A percentile compares a stretch with the other conserved stretches of the same genome.
These are phyloP conservation scores for Leptographium flavum DNA, from an alignment of 2,329 filamentous ascomycete genomes.

Conservation along the genomic window DNA sequence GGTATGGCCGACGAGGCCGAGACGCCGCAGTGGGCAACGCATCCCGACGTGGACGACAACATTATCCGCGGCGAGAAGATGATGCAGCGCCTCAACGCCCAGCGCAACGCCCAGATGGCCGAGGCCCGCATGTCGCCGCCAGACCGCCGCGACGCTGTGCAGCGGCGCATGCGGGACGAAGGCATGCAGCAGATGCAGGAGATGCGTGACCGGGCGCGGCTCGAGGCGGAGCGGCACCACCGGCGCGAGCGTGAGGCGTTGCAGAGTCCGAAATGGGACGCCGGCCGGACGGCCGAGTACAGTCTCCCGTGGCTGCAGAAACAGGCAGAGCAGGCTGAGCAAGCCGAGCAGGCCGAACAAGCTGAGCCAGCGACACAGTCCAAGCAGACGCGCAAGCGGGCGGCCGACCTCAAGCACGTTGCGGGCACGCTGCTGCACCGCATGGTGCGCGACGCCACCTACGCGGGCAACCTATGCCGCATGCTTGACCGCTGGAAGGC, in stretches of 20 bases:
- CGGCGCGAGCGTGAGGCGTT: conserved; percentile 33
- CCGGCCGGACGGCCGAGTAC: conserved; percentile 29
- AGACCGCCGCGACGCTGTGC: conserved; percentile 25
- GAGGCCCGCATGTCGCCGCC: conserved; percentile 29
- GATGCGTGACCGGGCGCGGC: conserved; percentile 26
- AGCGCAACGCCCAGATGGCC: conserved; percentile 24
- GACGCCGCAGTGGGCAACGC: conserved; percentile 41
- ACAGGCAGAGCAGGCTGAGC: not conserved
- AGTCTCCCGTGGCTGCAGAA: conserved; percentile 28
- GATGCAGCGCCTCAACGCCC: conserved; percentile 23
- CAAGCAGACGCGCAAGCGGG: not conserved
- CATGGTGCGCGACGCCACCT: conserved; percentile 35
- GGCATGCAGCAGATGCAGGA: conserved; percentile 30
- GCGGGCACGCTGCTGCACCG: conserved; percentile 33
- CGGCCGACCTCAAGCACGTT: conserved; percentile 20
- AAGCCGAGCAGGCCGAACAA: not conserved
- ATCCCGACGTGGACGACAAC: conserved; percentile 21
- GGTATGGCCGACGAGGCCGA: conserved; percentile 31
- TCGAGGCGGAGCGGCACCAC: conserved; percentile 27
- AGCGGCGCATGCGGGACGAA: conserved; percentile 27
- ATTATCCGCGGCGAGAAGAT: conserved; percentile 23
- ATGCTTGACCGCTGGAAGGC: conserved; percentile 38
- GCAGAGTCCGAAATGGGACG: conserved; percentile 38
- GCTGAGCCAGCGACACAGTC: too few relatives aligned
- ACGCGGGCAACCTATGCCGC: conserved; percentile 23